Base-by-base conservation (phyloP, 2,329 filamentous ascomycete genomes). In the Trichoderma asperellum region DNA sequence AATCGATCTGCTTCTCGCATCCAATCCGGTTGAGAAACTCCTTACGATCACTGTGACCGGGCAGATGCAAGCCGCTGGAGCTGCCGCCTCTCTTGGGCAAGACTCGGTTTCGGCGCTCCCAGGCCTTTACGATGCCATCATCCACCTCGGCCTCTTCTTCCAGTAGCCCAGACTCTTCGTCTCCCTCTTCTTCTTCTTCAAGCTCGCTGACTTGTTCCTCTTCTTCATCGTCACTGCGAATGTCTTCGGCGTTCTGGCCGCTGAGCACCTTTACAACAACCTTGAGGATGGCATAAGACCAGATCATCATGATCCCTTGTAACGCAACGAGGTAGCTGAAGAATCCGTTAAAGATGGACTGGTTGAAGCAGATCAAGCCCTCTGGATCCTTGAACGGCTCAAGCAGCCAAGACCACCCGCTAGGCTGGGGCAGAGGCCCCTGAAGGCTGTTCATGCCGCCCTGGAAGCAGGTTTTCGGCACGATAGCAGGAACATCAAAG, bases 231-330 rank as follows among this genome's bases (percentile, higher is more conserved):
- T 97, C 95, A 72, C 93, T 97, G 69, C 96, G 89, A 34, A 89
- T 87, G 76, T 99, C 96, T 72, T 97, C 94, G 5, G 95, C 94
- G 49, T 88, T 85, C 35, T 85, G 87, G 43, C 95, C 94, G 61
- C 85, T 87, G 49, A 98, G 77, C 8, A 98, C 94, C 70, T 90
- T 89, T 69, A 91, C 85, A 14, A 93, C 93, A 1, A 98, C 92
- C 70, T 89, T 88, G 55, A 94, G 80, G 74, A 98, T 97, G 89
- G 97, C 92, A 71, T 84, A 86, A 76, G 98, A 97, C 96, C 96
- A 99, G 71, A 92, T 85, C 37, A 97, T 83, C 47, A 92, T 94
- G 68, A 99, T 87, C 24, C 86, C 83, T 80, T 98, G 94, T 27
- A 99, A 84, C 40, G 89, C 86, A 16, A 96, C 83, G 2, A 99